These are phyloP conservation scores for Hordeum vulgare DNA, from an alignment of 176 grass and related monocot species.

Conservation along the genomic window DNA sequence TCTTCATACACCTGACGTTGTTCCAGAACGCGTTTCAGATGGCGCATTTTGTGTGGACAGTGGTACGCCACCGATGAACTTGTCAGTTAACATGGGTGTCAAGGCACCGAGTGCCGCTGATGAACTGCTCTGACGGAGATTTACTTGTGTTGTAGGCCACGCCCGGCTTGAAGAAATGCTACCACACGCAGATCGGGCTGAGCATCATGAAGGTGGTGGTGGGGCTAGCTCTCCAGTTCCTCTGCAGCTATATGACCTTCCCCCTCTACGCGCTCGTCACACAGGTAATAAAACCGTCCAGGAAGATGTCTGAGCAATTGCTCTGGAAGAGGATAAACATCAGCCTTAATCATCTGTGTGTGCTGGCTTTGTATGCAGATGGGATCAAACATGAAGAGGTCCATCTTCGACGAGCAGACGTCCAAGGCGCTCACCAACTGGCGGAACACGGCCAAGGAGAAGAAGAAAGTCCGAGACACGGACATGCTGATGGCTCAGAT, in stretches of 20 bases:
- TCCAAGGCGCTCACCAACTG: slow-evolving; percentile 67
- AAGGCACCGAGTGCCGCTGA: not conserved
- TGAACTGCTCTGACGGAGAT: not conserved
- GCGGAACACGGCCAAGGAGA: slow-evolving; percentile 50
- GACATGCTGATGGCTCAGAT: not conserved
- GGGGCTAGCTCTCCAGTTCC: slow-evolving; percentile 52
- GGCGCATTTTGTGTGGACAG: slow-evolving; percentile 76
- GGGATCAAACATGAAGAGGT: slow-evolving; percentile 90
- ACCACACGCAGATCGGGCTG: slow-evolving; percentile 22
- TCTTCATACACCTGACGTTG: slow-evolving; percentile 71
- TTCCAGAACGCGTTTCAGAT: slow-evolving; percentile 96
- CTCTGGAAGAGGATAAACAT: not conserved
- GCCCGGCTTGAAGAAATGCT: slow-evolving; percentile 52
- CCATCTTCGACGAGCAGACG: slow-evolving; percentile 90
- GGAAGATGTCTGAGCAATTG: not conserved
- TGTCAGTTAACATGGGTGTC: too few relatives aligned
- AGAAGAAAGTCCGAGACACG: slow-evolving; percentile 29
- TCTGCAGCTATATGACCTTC: slow-evolving; percentile 98
- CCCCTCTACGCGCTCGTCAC: slow-evolving; percentile 87
- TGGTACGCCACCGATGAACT: slow-evolving; percentile 22
- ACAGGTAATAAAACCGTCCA: slow-evolving; percentile 48
- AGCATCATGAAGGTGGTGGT: slow-evolving; percentile 44
- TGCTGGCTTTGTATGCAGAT: slow-evolving; percentile 38
- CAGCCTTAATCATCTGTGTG: not conserved
- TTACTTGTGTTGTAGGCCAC: slow-evolving; percentile 22